Base-by-base conservation (phyloP, 2,329 filamentous ascomycete species). In the Cyclaneusma minus region DNA sequence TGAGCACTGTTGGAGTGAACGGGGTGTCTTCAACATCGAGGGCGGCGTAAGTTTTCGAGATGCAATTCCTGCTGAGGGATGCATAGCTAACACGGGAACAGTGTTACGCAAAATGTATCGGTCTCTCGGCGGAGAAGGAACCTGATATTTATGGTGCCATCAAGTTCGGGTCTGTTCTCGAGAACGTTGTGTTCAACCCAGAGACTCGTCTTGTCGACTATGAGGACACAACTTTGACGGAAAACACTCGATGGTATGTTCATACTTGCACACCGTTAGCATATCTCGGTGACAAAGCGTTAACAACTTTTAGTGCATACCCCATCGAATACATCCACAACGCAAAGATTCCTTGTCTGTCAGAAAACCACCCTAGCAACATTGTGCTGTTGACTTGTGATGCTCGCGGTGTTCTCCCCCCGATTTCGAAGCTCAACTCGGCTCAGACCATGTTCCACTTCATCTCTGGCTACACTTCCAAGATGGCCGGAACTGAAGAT, bases 371-470 rank as follows among this genome's bases (percentile, higher is more conserved):
- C 65, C 89, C 89, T 42, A 77, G 68, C 56, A 98, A 98, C 73
- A 95, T 98, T 58, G 81, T 98, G 50, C 78, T 98, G 43, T 75
- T 98, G 44, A 98, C 89, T 36, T 98, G 89, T 62, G 89, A 98
- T 48, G 89, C 89, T 33, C 83, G 89, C 42, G 89, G 89, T 64
- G 89, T 98, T 25, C 74, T 98, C 30, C 89, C 89, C 30, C 89
- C 89, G 25, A 95, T 98, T 60, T 94, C 84, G 47, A 95, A 95
- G 68, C 78, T 98, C 52, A 74, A 79, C 64, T 71, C 78, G 38
- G 73, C 82, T 47, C 89, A 95, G 64, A 93, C 84, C 55, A 95
- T 98, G 87, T 98, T 95, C 77, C 89, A 98, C 69, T 98, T 98
- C 74, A 98, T 98, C 60, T 92, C 82, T 11, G 89, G 89, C 44